These are phyloP conservation scores for Tephrocybe sp. DNA, from an alignment of 768 basidiomycete genomes.

Conservation along the genomic window DNA sequence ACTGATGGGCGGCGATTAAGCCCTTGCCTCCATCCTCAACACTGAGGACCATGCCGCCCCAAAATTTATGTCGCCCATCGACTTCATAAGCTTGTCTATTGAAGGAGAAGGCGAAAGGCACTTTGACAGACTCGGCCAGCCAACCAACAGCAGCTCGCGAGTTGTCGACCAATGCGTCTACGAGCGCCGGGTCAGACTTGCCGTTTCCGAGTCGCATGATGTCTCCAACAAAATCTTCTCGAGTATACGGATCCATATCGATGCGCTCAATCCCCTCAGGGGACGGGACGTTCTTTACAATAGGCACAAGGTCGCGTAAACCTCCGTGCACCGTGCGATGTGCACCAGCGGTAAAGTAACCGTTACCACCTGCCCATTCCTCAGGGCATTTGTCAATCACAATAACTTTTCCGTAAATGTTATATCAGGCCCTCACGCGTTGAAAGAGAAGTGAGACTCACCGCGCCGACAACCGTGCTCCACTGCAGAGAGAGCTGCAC, in stretches of 20 bases:
- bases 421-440: background rate
- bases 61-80: conserved; percentile 59
- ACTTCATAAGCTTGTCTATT: conserved; percentile 69
- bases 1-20: conserved; percentile 53
- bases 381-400: conserved; percentile 63
- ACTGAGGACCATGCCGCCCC: conserved; percentile 66
- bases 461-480: conserved; percentile 57
- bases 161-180: conserved; percentile 47
- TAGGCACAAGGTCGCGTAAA: conserved; percentile 53
- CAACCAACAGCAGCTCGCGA: conserved; percentile 58
- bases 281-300: conserved; percentile 46
- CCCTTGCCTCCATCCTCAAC: conserved; percentile 70
- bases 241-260: conserved; percentile 59
- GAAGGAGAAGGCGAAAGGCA: conserved; percentile 59
- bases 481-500: conserved; percentile 57
- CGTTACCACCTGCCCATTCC: conserved; percentile 68
- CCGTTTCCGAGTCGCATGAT: conserved; percentile 58
- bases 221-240: conserved; percentile 51
- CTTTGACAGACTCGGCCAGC: conserved; percentile 46
- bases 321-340: conserved; percentile 63
- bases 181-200: conserved; percentile 46
- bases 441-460: conserved; percentile 15
- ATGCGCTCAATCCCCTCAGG: conserved; percentile 38
- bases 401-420: conserved; percentile 35
- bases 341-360: conserved; percentile 71